Conservation (phyloP, 495 filamentous ascomycete species). For the Tuber calosporum region DNA sequence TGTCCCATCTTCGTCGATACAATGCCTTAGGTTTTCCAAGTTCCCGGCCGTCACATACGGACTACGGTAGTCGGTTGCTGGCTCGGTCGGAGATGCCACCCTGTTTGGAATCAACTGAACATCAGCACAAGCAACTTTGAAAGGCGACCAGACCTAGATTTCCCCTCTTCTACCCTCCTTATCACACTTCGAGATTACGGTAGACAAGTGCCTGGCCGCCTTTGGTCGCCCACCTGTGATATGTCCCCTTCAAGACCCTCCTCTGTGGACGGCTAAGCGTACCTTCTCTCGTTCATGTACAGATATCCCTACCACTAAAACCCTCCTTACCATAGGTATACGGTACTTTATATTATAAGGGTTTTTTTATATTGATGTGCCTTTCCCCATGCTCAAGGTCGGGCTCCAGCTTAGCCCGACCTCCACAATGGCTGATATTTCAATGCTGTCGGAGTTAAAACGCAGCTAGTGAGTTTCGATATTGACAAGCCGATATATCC, state of each 20-base stretch:
- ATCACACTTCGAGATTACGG: no score
- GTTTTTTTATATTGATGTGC: no score
- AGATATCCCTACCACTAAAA: not conserved
- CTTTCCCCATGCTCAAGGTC: no score
- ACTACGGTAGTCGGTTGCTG: not conserved
- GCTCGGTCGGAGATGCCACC: not conserved
- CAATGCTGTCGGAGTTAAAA: not conserved
- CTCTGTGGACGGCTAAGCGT: not conserved
- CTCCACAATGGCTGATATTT: not conserved
- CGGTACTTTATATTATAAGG: no score
- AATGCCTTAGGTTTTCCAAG: not conserved
- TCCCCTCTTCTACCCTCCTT: no score
- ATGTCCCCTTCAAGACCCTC: not conserved
- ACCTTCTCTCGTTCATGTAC: not conserved
- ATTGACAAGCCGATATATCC: not conserved
- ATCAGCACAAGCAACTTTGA: not conserved
- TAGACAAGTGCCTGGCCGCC: no score
- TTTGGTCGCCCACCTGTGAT: not conserved
- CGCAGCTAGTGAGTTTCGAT: not conserved
- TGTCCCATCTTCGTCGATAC: not conserved
- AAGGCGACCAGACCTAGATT: not conserved
- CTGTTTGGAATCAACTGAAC: not conserved
- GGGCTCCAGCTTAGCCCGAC: no score
- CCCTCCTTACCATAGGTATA: no score
- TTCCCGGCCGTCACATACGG: not conserved